A percentile compares a stretch with the other conserved stretches of the same genome.
Conservation (phyloP, 129 eudicot genomes). For the Erigeron canadensis region DNA sequence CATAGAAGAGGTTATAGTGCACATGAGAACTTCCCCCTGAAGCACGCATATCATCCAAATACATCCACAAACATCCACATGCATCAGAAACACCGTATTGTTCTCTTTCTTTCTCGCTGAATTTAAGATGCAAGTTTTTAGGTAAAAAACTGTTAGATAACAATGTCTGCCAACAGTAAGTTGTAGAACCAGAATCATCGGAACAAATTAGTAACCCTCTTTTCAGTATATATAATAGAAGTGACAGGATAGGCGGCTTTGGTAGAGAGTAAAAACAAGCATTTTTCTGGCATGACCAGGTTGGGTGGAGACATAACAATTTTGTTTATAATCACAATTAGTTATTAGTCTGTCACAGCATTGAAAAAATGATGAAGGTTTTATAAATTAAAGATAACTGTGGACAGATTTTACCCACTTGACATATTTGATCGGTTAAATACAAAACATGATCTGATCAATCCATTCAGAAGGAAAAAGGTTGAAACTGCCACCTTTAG, state of each 20-base stretch:
- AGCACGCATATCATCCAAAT: conserved; percentile 73
- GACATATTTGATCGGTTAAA: neutral
- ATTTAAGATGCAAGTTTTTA: conserved; percentile 12
- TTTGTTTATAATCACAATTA: neutral
- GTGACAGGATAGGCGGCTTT: neutral
- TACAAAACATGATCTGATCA: neutral
- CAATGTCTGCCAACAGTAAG: neutral
- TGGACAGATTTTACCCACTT: neutral
- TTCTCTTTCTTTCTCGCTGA: conserved; percentile 94
- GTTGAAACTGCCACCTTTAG: neutral
- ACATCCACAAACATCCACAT: conserved; percentile 92
- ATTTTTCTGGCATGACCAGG: neutral
- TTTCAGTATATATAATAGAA: neutral
- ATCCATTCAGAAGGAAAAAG: neutral
- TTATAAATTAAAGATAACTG: too few species aligned
- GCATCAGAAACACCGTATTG: conserved; percentile 67
- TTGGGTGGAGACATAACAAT: neutral
- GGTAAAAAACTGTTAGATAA: neutral
- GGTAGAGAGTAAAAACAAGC: neutral
- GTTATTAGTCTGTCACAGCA: neutral
- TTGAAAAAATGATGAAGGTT: neutral
- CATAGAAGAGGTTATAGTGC: conserved; percentile 87
- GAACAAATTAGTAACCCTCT: neutral
- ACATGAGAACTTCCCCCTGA: conserved; percentile 68
- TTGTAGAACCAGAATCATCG: conserved; percentile 9